Evolutionary conservation across 2,329 filamentous ascomycete species (phyloP).

Genomic region (Epichloe gansuensis): DNA sequence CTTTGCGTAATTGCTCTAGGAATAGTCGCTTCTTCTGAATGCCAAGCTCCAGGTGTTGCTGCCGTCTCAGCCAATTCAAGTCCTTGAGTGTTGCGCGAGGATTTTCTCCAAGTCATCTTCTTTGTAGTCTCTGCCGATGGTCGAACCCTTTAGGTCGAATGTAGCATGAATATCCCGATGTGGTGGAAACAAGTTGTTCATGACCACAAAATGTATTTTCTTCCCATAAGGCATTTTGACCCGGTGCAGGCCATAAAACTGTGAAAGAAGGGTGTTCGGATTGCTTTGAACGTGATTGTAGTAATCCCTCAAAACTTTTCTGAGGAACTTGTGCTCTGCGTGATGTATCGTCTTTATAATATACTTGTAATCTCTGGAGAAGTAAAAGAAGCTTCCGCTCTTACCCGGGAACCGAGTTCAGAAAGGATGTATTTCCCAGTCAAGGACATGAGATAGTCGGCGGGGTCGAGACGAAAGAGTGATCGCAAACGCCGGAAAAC

Average conservation of each 20-base stretch:
- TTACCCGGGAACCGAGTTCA: slow-evolving; percentile 91
- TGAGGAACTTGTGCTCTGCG: slow-evolving; percentile 76
- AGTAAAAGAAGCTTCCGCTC: slow-evolving; percentile 99
- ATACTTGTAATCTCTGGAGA: slow-evolving; percentile 98
- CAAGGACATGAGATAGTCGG: slow-evolving; percentile 95
- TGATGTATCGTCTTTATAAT: slow-evolving; percentile 99
- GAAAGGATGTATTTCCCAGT: slow-evolving; percentile 98
- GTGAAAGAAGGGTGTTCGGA: slow-evolving; percentile 90
- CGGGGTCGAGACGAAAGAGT: slow-evolving; percentile 84
- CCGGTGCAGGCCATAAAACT: slow-evolving; percentile 93
- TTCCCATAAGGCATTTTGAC: slow-evolving; percentile 97
- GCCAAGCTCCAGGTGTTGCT: slow-evolving; percentile 78
- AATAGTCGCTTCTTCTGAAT: slow-evolving; percentile 81
- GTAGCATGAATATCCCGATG: slow-evolving; percentile 96
- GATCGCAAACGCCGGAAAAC: slow-evolving; percentile 87
- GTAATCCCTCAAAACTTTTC: slow-evolving; percentile 80
- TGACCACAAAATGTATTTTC: slow-evolving; percentile 98
- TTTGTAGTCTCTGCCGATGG: slow-evolving; percentile 79
- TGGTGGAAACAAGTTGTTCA: slow-evolving; percentile 98
- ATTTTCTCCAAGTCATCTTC: slow-evolving; percentile 77
- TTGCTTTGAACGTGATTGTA: slow-evolving; percentile 87
- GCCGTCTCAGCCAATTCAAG: slow-evolving; percentile 84
- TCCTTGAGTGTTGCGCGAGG: slow-evolving; percentile 91
- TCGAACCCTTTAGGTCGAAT: slow-evolving; percentile 94
- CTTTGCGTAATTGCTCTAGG: slow-evolving; percentile 74